These are phyloP conservation scores for Metschnikowia baotianmanensis DNA, from an alignment of 805 yeast species.

Conservation along the genomic window DNA sequence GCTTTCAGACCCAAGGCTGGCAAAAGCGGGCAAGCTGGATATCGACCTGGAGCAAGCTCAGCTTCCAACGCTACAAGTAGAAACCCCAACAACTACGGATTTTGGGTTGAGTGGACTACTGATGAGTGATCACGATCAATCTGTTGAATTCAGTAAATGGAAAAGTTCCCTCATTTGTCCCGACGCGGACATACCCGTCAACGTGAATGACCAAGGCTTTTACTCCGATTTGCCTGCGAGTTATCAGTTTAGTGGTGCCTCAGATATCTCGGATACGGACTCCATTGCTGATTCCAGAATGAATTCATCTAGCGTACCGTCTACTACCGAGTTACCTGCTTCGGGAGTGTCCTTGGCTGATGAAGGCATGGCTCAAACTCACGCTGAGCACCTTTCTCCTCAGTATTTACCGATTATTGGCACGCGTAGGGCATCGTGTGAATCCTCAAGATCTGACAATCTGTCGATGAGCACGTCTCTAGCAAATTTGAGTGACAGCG, in stretches of 20 bases:
- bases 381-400: background rate
- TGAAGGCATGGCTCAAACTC: background rate
- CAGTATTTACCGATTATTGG: slow-evolving; percentile 7
- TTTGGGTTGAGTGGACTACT: slow-evolving; percentile 7
- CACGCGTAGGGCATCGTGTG: background rate
- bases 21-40: background rate
- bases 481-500: slow-evolving; percentile 8
- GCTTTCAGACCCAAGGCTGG: background rate
- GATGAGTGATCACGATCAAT: slow-evolving; percentile 1
- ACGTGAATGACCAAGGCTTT: slow-evolving; percentile 42
- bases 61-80: slow-evolving; percentile 2
- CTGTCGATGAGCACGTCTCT: slow-evolving; percentile 14
- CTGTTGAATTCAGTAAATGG: slow-evolving; percentile 25
- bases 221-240: slow-evolving; percentile 27
- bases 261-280: slow-evolving; percentile 35
- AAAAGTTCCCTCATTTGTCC: slow-evolving; percentile 26
- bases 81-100: slow-evolving; percentile 9
- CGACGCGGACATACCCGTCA: slow-evolving; percentile 10
- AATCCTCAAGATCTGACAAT: slow-evolving; percentile 12
- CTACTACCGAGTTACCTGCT: background rate
- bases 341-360: background rate
- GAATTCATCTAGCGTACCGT: slow-evolving; percentile 1
- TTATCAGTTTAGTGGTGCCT: slow-evolving; percentile 12
- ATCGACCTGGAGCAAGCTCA: background rate
- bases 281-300: slow-evolving; percentile 16